A percentile compares a stretch with the other conserved stretches of the same genome.
phyloP scores from a whole-genome alignment of 495 filamentous ascomycete species.

The Penicillium lividum region DNA sequence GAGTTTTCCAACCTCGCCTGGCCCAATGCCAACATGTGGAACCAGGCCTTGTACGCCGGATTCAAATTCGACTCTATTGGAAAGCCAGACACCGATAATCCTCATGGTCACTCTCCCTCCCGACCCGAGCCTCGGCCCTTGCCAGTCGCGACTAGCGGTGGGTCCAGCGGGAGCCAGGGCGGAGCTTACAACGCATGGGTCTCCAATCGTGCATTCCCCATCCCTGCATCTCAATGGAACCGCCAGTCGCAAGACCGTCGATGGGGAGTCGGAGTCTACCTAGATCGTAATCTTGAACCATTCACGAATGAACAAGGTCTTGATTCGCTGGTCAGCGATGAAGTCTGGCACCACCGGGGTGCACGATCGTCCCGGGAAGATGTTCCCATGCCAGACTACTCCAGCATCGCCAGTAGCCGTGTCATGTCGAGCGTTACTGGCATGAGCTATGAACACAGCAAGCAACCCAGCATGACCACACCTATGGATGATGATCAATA shows the following conservation, averaged over 20 bases:
- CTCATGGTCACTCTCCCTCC: conserved; percentile 55
- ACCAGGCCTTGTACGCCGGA: conserved; percentile 42
- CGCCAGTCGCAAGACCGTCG: conserved; percentile 12
- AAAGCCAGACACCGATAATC: conserved; percentile 21
- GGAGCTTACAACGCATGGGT: not conserved
- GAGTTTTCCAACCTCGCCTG: conserved; percentile 78
- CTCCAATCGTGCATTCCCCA: conserved; percentile 27
- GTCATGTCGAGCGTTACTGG: conserved; percentile 47
- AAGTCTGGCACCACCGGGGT: conserved; percentile 36
- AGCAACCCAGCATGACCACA: conserved; percentile 42
- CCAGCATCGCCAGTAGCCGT: conserved; percentile 44
- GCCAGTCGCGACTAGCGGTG: conserved; percentile 11
- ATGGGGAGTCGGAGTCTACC: conserved; percentile 11
- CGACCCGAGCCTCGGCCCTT: conserved; percentile 25
- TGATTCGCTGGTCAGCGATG: conserved; percentile 34
- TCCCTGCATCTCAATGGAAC: conserved; percentile 20
- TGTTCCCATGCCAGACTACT: conserved; percentile 56
- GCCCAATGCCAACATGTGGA: conserved; percentile 78
- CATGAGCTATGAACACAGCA: conserved; percentile 46
- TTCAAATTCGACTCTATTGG: conserved; percentile 37
- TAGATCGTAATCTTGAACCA: conserved; percentile 42
- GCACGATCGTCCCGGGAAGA: conserved; percentile 49
- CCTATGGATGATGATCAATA: conserved; percentile 40
- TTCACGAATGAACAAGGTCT: conserved; percentile 32
- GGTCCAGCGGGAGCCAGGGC: conserved; percentile 19